Percentiles rank a stretch among this genome's conserved stretches.
These are phyloP conservation scores for Tolypocladium inflatum DNA, from an alignment of 2,329 filamentous ascomycete genomes.

Conservation along the genomic window DNA sequence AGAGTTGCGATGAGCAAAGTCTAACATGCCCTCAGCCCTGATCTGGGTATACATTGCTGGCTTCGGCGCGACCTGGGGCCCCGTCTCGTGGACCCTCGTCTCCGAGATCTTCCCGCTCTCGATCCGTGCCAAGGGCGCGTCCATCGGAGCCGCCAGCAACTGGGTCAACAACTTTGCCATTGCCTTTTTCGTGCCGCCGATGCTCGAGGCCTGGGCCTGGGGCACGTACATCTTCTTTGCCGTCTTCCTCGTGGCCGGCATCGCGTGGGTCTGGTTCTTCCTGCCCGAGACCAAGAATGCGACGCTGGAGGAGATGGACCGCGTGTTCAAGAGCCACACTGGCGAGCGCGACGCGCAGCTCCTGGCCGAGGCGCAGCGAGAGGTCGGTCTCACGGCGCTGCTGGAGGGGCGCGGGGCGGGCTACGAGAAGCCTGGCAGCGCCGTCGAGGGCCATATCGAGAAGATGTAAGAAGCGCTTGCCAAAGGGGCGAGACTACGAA, in stretches of 20 bases:
- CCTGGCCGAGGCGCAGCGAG: constrained; percentile 12
- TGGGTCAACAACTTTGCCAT: constrained; percentile 36
- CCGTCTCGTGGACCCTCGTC: constrained; percentile 37
- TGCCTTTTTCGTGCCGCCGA: constrained; percentile 34
- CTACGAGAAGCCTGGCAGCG: background rate
- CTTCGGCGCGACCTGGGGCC: constrained; percentile 33
- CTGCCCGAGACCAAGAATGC: constrained; percentile 46
- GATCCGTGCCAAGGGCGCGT: constrained; percentile 5
- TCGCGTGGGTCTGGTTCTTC: constrained; percentile 38
- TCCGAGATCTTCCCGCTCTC: constrained; percentile 34
- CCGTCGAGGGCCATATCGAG: background rate
- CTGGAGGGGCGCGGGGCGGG: background rate
- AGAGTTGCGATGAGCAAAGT: background rate
- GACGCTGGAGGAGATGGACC: constrained; percentile 44
- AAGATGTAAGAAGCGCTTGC: background rate
- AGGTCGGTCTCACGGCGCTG: background rate
- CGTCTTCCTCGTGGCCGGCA: constrained; percentile 34
- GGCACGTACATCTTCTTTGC: constrained; percentile 50
- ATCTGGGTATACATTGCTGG: constrained; percentile 42
- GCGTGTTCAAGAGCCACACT: constrained; percentile 34
- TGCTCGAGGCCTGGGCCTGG: constrained; percentile 27
- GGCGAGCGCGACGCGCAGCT: constrained; percentile 15
- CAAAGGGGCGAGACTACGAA: too few relatives aligned
- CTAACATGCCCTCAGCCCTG: constrained; percentile 8
- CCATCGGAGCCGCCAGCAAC: constrained; percentile 27